Conservation (phyloP, 306 rosid genomes). For the Trifolium dubium region DNA sequence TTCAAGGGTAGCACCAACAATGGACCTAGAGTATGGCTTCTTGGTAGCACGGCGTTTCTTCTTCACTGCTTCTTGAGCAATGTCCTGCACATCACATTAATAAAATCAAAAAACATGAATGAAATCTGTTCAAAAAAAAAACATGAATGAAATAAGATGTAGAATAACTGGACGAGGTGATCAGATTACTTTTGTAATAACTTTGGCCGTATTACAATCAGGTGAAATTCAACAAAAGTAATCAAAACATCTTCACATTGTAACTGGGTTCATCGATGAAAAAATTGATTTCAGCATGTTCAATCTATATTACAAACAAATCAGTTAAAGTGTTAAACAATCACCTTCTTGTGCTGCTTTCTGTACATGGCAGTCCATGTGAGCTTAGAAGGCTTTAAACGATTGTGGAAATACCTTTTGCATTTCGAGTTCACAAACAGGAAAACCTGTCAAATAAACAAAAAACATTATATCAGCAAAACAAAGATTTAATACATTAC, state of each 20-base stretch:
- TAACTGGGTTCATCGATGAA: neutral
- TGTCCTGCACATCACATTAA: conserved; percentile 49
- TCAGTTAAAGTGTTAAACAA: neutral
- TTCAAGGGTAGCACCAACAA: conserved; percentile 42
- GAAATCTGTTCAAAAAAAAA: too few species aligned
- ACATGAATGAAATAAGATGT: neutral
- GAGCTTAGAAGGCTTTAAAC: conserved; percentile 85
- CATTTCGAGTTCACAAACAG: conserved; percentile 82
- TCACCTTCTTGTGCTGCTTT: conserved; percentile 90
- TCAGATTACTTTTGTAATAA: neutral
- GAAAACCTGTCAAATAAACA: conserved; percentile 58
- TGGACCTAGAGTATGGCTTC: conserved; percentile 43
- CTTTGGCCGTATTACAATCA: neutral
- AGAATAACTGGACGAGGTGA: neutral
- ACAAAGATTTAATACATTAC: too few species aligned
- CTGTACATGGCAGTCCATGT: conserved; percentile 91
- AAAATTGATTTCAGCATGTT: neutral
- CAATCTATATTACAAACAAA: neutral
- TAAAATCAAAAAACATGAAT: neutral
- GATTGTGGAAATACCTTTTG: conserved; percentile 77
- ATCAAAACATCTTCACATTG: neutral
- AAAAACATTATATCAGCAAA: neutral
- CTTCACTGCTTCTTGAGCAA: conserved; percentile 56
- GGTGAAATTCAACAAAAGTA: neutral
- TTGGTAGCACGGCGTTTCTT: conserved; percentile 36